These are phyloP conservation scores for Phanerochaete carnosa DNA, from an alignment of 768 basidiomycete genomes.

Conservation along the genomic window DNA sequence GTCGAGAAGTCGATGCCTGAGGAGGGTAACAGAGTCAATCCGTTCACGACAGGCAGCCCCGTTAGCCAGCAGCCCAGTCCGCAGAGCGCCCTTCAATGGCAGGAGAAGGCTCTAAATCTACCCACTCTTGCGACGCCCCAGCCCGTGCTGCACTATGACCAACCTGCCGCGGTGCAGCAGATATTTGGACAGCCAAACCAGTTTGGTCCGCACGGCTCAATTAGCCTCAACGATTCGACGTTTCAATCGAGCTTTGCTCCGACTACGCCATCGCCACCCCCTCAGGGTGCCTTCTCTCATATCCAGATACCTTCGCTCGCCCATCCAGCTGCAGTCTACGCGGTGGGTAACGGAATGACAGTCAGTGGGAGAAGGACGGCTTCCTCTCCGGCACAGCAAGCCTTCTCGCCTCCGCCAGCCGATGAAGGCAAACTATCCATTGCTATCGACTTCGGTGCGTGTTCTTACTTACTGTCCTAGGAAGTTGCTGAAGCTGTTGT, in stretches of 20 bases:
- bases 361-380: slow-evolving; percentile 18
- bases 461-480: background rate
- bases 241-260: background rate
- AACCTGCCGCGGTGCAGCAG: slow-evolving; percentile 13
- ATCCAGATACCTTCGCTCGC: slow-evolving; percentile 18
- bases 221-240: background rate
- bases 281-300: slow-evolving; percentile 6
- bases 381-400: slow-evolving; percentile 17
- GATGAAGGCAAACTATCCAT: slow-evolving; percentile 82
- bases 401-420: slow-evolving; percentile 11
- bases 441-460: slow-evolving; percentile 77
- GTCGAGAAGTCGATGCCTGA: slow-evolving; percentile 27
- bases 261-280: slow-evolving; percentile 10
- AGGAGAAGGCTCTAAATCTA: slow-evolving; percentile 44
- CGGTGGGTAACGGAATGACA: slow-evolving; percentile 13
- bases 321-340: slow-evolving; percentile 29
- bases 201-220: slow-evolving; percentile 12
- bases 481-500: background rate
- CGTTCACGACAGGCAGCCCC: slow-evolving; percentile 24
- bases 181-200: slow-evolving; percentile 13
- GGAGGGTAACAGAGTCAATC: slow-evolving; percentile 30
- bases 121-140: slow-evolving; percentile 46
- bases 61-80: slow-evolving; percentile 52
- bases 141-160: slow-evolving; percentile 27
- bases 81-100: slow-evolving; percentile 30